Evolutionary conservation across 83 land plant species (phyloP).

Genomic region (Diphasiastrum complanatum): DNA sequence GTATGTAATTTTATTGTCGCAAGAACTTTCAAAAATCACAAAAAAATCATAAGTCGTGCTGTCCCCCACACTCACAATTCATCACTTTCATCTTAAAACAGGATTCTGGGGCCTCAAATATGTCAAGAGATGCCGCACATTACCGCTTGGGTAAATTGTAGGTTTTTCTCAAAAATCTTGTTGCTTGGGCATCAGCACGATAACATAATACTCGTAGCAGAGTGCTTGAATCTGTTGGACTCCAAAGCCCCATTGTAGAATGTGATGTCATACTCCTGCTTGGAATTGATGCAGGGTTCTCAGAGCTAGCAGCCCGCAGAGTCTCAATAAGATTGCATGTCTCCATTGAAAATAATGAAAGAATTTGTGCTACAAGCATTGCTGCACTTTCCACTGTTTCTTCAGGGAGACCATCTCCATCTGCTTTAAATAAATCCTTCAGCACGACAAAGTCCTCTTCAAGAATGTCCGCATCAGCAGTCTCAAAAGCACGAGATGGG

Average conservation of each 20-base stretch:
- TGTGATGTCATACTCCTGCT: conserved; percentile 48
- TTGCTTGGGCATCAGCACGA: conserved; percentile 63
- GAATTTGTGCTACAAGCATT: conserved; percentile 44
- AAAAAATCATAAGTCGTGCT: too few species aligned
- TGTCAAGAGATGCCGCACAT: too few species aligned
- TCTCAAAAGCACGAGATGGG: conserved; percentile 60
- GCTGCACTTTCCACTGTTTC: conserved; percentile 69
- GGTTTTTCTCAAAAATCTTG: conserved; percentile 79
- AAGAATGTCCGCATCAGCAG: conserved; percentile 61
- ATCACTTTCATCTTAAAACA: too few species aligned
- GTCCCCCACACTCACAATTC: too few species aligned
- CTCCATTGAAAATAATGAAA: conserved; percentile 63
- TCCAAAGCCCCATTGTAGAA: conserved; percentile 79
- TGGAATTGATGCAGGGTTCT: conserved; percentile 41
- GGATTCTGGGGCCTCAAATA: too few species aligned
- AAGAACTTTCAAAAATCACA: too few species aligned
- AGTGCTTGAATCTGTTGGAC: conserved; percentile 75
- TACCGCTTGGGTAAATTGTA: conserved; percentile 79
- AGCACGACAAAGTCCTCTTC: conserved; percentile 72
- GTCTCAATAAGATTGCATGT: conserved; percentile 59
- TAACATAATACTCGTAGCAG: conserved; percentile 72
- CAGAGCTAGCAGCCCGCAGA: conserved; percentile 38
- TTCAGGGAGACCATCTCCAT: conserved; percentile 85
- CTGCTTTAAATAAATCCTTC: conserved; percentile 70
- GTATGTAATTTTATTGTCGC: too few species aligned